phyloP scores from a whole-genome alignment of 2,329 filamentous ascomycete genomes.

The Orbilia oligospora region DNA sequence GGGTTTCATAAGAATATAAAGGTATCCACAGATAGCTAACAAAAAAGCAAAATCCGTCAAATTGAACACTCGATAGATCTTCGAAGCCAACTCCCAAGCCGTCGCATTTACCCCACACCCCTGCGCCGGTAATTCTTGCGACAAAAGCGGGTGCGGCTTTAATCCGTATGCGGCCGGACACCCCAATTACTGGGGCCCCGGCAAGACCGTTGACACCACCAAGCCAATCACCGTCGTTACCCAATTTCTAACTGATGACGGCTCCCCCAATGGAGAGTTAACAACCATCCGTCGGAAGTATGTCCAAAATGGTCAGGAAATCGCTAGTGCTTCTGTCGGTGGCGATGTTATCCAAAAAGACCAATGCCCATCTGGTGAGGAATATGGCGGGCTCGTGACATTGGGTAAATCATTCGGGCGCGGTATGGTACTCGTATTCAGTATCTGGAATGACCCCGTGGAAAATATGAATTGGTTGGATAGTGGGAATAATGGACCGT shows the following conservation, averaged over 20 bases:
- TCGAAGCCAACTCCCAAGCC: conserved; percentile 62
- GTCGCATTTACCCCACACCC: conserved; percentile 62
- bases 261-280: conserved; percentile 22
- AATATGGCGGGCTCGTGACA: conserved; percentile 67
- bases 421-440: conserved; percentile 72
- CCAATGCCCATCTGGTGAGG: conserved; percentile 37
- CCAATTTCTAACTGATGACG: conserved; percentile 61
- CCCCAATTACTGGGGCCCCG: conserved; percentile 61
- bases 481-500: conserved; percentile 70
- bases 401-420: conserved; percentile 70
- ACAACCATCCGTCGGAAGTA: conserved; percentile 53
- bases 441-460: conserved; percentile 72
- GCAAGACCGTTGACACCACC: conserved; percentile 61
- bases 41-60: neutral
- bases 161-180: conserved; percentile 60
- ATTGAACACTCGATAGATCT: conserved; percentile 44
- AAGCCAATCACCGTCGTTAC: conserved; percentile 60
- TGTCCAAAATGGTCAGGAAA: conserved; percentile 47
- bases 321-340: conserved; percentile 33
- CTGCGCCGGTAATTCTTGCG: conserved; percentile 54
- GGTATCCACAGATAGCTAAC: neutral
- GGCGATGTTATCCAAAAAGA: conserved; percentile 42
- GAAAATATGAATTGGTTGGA: conserved; percentile 75
- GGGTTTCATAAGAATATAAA: conserved; percentile 35
- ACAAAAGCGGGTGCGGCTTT: conserved; percentile 49